A percentile compares a stretch with the other conserved stretches of the same genome.
Conservation (phyloP, 2,329 filamentous ascomycete species). For the Curvularia spicifera region DNA sequence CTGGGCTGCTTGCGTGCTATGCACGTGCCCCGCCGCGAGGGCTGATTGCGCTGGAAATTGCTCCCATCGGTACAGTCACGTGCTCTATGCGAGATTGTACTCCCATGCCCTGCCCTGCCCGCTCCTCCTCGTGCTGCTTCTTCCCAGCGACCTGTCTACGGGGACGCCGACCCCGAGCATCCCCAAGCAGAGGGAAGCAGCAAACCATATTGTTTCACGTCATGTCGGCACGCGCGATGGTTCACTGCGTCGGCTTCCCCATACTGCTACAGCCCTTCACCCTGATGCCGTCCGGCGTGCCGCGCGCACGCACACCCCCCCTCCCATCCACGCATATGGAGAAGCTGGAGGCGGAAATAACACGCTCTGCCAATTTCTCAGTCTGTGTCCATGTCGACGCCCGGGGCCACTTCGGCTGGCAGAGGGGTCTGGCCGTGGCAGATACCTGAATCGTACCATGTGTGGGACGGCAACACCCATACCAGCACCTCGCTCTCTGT, state of each 20-base stretch:
- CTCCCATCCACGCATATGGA: not conserved
- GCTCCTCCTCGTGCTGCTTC: conserved; percentile 1
- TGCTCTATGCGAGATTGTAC: conserved; percentile 1
- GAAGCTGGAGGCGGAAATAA: conserved; percentile 3
- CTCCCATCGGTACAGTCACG: not conserved
- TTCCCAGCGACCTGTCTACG: conserved; percentile 15
- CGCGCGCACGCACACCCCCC: not conserved
- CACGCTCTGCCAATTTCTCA: not conserved
- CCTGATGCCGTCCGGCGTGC: not conserved
- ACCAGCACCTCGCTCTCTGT: conserved; percentile 2
- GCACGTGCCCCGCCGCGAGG: conserved; percentile 10
- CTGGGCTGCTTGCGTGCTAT: not conserved
- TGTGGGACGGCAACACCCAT: conserved; percentile 19
- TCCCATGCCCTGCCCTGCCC: not conserved
- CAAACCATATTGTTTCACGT: not conserved
- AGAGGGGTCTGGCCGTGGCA: conserved; percentile 9
- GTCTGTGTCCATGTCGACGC: not conserved
- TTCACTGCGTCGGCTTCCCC: conserved; percentile 4
- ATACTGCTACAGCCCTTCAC: not conserved
- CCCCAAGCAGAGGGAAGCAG: not conserved
- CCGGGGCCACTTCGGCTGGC: conserved; percentile 8
- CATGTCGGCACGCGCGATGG: conserved; percentile 5
- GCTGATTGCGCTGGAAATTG: conserved; percentile 10
- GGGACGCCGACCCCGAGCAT: conserved; percentile 6
- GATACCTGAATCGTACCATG: conserved; percentile 15